Evolutionary conservation across 805 yeast species (phyloP), one percentile per base, ranked within the genome.

Genomic region (Saturnispora diversa): DNA sequence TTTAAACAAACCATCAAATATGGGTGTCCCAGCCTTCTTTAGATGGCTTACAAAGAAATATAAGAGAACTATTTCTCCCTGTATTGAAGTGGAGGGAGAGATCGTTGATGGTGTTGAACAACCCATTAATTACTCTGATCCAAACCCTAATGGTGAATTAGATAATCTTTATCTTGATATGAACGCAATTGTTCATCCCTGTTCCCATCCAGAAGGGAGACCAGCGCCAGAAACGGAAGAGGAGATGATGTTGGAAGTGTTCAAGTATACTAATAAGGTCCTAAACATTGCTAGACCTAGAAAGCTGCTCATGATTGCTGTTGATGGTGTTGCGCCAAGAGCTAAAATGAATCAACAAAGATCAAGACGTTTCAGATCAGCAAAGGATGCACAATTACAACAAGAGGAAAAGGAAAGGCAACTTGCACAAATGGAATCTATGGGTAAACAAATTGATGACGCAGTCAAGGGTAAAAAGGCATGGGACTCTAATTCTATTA

Each of bases 181-280:
- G 98, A 92, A 92, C 58, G 98, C 97, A 67, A 92, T 92, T 55
- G 98, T 92, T 4, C 99, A 92, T 66, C 98, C 98, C 1, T 92
- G 97, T 68, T 82, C 97, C 2, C 99, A 92, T 60, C 99, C 99
- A 1, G 98, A 90, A 55, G 84, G 90, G 50, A 81, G 81, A 50
- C 95, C 96, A 0, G 81, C 98, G 0, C 99, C 99, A 10, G 94
- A 80, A 51, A 87, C 90, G 0, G 98, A 92, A 55, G 95, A 87
- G 45, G 97, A 92, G 55, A 92, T 92, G 98, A 78, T 92, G 68
- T 62, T 88, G 43, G 97, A 90, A 34, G 81, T 92, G 21, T 92
- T 92, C 64, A 79, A 77, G 51, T 92, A 92, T 58, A 92, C 98
- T 0, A 94, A 92, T 49, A 70, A 95, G 35, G 96, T 92, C 6